phyloP scores from a whole-genome alignment of 371 early-diverging fungal genomes.

The Saksenaea vasiformis region DNA sequence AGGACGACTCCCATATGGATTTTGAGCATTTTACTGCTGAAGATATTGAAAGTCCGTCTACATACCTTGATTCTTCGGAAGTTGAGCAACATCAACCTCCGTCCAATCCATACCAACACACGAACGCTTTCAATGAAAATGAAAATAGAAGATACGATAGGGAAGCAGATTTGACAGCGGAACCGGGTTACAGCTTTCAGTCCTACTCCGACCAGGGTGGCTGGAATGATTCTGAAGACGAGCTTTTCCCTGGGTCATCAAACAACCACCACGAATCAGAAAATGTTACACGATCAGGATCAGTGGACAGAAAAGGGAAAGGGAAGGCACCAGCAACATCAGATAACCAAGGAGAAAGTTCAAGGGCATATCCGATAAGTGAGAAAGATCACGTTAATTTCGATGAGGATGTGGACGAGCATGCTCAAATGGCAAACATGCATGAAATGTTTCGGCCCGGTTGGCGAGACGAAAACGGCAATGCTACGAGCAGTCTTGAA shows the following conservation, averaged over 20 bases:
- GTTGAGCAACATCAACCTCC: slow-evolving; percentile 9
- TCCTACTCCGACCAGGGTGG: neutral
- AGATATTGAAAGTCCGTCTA: neutral
- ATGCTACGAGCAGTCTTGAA: slow-evolving; percentile 6
- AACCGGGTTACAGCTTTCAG: neutral
- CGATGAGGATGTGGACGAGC: neutral
- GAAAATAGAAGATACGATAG: neutral
- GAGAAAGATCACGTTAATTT: neutral
- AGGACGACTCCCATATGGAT: neutral
- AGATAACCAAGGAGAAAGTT: neutral
- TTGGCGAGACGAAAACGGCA: slow-evolving; percentile 11
- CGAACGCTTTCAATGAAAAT: neutral
- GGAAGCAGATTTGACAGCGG: neutral
- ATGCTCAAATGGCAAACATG: neutral
- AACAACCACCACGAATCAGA: neutral
- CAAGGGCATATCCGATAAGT: neutral
- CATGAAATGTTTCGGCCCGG: slow-evolving; percentile 9
- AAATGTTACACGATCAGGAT: neutral
- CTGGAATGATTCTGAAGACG: neutral
- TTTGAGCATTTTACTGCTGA: neutral
- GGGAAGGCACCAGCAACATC: neutral
- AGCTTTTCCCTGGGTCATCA: neutral
- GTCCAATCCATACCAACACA: slow-evolving; percentile 7
- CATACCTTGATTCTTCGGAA: neutral
- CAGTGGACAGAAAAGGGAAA: neutral